Conservation (phyloP, 2,329 filamentous ascomycete genomes). For the Arthroderma sp. region DNA sequence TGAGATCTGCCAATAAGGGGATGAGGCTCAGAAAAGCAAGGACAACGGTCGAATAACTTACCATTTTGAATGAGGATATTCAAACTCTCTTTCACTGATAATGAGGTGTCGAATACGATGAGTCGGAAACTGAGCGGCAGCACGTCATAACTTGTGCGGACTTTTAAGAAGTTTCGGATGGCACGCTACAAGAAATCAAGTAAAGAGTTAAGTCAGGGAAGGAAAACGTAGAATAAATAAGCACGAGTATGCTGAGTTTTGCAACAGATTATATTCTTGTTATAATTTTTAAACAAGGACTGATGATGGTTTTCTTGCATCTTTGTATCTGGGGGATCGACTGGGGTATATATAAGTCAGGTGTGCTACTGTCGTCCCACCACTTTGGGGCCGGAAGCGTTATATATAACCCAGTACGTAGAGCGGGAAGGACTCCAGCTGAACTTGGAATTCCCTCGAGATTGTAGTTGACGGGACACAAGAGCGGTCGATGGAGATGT, state of each 20-base stretch:
- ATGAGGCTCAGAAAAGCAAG: background rate
- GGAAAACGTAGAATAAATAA: constrained; percentile 14
- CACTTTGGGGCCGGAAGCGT: background rate
- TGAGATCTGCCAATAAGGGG: constrained; percentile 10
- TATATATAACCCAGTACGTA: background rate
- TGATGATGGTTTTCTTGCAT: background rate
- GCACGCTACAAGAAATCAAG: constrained; percentile 49
- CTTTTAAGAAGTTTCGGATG: constrained; percentile 90
- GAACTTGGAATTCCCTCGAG: background rate
- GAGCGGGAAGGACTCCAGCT: background rate
- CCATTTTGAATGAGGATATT: constrained; percentile 94
- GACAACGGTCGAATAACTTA: constrained; percentile 28
- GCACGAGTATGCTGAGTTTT: constrained; percentile 8
- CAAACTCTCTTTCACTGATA: constrained; percentile 93
- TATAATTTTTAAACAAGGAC: constrained; percentile 5
- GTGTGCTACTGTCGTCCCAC: constrained; percentile 1
- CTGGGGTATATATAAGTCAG: constrained; percentile 2
- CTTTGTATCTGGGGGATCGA: background rate
- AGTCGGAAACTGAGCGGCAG: constrained; percentile 90
- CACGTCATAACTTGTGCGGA: constrained; percentile 95
- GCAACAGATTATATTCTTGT: constrained; percentile 6
- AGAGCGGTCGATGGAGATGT: background rate
- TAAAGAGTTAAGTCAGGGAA: constrained; percentile 10
- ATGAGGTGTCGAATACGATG: constrained; percentile 85
- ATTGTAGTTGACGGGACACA: background rate